A percentile compares a stretch with the other conserved stretches of the same genome.
phyloP scores from a whole-genome alignment of 179 eudicot genomes.

The Drosera spatulata region DNA sequence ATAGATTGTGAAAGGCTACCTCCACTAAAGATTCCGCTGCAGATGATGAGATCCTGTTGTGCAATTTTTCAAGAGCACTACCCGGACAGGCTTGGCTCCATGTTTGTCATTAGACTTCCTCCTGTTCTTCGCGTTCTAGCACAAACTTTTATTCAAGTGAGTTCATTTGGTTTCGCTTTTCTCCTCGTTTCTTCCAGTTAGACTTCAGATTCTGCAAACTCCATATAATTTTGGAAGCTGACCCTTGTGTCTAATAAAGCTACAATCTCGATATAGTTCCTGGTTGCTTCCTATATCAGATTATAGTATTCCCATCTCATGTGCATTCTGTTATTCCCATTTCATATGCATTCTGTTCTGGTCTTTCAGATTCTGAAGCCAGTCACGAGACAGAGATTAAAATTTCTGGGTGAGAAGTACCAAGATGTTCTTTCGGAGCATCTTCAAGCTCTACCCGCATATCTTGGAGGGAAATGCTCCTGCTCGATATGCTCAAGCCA shows the following conservation, averaged over 20 bases:
- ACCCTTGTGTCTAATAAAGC: no score
- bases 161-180: slow-evolving; percentile 12
- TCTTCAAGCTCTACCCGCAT: slow-evolving; percentile 46
- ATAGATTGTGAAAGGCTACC: slow-evolving; percentile 71
- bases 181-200: not conserved
- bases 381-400: slow-evolving; percentile 52
- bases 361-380: slow-evolving; percentile 57
- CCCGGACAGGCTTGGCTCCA: slow-evolving; percentile 58
- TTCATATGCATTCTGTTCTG: not conserved
- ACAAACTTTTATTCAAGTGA: slow-evolving; percentile 67
- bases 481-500: slow-evolving; percentile 43
- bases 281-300: no score
- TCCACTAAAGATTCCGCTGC: slow-evolving; percentile 57
- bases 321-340: not conserved
- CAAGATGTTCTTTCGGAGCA: slow-evolving; percentile 39
- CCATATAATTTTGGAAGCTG: no score
- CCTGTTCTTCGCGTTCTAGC: slow-evolving; percentile 56
- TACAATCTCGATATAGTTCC: no score
- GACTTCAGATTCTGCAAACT: not conserved
- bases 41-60: slow-evolving; percentile 50
- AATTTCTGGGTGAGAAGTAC: slow-evolving; percentile 49
- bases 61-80: slow-evolving; percentile 61
- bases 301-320: no score
- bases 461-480: slow-evolving; percentile 59
- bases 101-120: slow-evolving; percentile 60